These are phyloP conservation scores for Bruguiera gymnorhiza DNA, from an alignment of 345 rosid genomes.

Conservation along the genomic window DNA sequence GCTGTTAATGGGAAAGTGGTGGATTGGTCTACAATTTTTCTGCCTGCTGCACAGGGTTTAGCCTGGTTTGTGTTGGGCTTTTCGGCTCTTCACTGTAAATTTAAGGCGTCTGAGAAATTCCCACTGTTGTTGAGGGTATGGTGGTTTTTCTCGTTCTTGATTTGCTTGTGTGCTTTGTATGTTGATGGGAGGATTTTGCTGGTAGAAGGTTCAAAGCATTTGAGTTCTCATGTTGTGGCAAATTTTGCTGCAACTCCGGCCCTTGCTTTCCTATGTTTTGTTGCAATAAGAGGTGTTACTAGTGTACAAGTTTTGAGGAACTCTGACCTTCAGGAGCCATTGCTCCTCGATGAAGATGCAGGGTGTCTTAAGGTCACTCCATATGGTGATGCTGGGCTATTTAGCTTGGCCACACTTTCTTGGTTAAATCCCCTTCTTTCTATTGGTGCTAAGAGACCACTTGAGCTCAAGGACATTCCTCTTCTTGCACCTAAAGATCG, in stretches of 20 bases:
- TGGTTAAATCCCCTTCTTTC: constrained; percentile 97
- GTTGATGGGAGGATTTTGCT: constrained; percentile 66
- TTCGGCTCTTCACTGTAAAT: constrained; percentile 73
- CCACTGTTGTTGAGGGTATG: constrained; percentile 74
- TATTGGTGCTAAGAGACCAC: constrained; percentile 85
- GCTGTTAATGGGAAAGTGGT: constrained; percentile 39
- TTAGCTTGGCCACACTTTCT: constrained; percentile 81
- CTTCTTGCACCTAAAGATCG: constrained; percentile 86
- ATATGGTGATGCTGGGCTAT: constrained; percentile 65
- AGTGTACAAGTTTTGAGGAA: constrained; percentile 57
- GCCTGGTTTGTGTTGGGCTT: constrained; percentile 83
- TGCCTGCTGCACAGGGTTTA: constrained; percentile 67
- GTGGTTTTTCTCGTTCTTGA: constrained; percentile 78
- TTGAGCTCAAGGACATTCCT: constrained; percentile 96
- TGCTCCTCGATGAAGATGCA: constrained; percentile 85
- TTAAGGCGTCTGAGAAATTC: constrained; percentile 67
- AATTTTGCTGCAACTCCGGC: constrained; percentile 84
- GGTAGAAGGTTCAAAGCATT: constrained; percentile 45
- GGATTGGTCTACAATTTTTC: constrained; percentile 59
- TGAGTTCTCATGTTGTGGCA: constrained; percentile 62
- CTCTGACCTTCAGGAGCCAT: constrained; percentile 83
- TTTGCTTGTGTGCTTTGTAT: constrained; percentile 64
- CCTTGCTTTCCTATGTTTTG: constrained; percentile 75
- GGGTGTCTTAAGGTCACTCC: constrained; percentile 84
- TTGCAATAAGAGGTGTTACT: constrained; percentile 65